Base-by-base conservation (phyloP, 305 asterid species). In the Fraxinus floribunda region DNA sequence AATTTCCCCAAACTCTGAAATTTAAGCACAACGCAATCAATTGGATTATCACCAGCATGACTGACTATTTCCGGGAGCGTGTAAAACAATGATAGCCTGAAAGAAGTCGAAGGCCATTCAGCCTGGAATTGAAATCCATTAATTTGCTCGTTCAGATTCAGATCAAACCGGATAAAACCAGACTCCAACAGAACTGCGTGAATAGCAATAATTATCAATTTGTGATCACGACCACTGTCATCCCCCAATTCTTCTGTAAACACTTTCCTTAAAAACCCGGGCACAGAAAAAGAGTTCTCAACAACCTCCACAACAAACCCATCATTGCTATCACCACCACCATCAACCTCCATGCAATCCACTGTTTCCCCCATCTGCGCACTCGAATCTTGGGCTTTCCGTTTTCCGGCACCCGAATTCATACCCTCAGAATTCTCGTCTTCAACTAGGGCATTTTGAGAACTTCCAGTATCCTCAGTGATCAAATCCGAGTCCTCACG, bases 231-330 rank as follows among this genome's bases (percentile, higher is more conserved):
- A 6, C 93, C 91, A 20, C 85, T 72, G 46, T 91, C 91, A 39
- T 85, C 82, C 0, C 91, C 90, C 86, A 93, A 73, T 86, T 92
- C 97, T 52, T 89, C 91, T 13, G 86, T 82, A 76, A 93, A 92
- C 73, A 94, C 97, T 86, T 94, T 92, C 89, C 97, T 88, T 79
- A 96, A 83, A 83, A 93, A 96, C 24, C 95, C 97, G 20, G 98
- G 97, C 49, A 91, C 94, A 0, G 98, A 91, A 74, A 91, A 91
- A 11, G 94, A 88, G 57, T 87, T 85, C 35, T 85, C 89, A 15
- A 64, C 83, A 38, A 66, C 85, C 46, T 74, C 89, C 66, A 41
- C 52, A 1, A 80, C 78, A 55, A 46, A 34, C 20, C 74, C 91
- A 41, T 78, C 87, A 13, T 52, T 15, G 5, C 32, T 77, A 20